Conservation (phyloP, 805 yeast genomes). For the Citeromyces nyonsensis region DNA sequence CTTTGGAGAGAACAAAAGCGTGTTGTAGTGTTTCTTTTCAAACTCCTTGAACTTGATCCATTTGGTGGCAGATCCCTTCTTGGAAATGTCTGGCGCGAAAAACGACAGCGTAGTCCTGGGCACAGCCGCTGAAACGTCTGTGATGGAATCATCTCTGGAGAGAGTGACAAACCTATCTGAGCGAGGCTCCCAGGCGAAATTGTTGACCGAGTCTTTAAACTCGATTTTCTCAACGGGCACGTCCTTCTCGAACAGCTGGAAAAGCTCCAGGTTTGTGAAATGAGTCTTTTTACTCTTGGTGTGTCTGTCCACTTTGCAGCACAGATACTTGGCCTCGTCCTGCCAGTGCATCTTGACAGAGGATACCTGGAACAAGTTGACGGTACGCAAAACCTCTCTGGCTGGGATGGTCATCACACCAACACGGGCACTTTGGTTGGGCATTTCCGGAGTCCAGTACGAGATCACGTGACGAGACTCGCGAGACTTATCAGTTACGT, state of each 20-base stretch:
- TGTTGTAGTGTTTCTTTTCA: conserved; percentile 51
- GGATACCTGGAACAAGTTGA: conserved; percentile 87
- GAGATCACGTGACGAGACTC: conserved; percentile 57
- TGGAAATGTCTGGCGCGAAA: conserved; percentile 64
- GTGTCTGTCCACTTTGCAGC: conserved; percentile 94
- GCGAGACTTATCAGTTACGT: conserved; percentile 37
- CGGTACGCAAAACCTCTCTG: conserved; percentile 72
- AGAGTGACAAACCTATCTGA: conserved; percentile 78
- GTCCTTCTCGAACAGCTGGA: conserved; percentile 75
- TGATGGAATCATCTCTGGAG: conserved; percentile 34
- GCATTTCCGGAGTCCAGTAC: conserved; percentile 90
- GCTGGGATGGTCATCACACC: conserved; percentile 79
- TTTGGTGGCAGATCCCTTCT: conserved; percentile 23
- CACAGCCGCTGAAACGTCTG: conserved; percentile 43
- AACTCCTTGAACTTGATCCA: conserved; percentile 38
- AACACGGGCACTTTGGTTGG: conserved; percentile 91
- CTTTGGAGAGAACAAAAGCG: conserved; percentile 78
- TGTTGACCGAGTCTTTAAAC: conserved; percentile 73
- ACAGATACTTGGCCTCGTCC: conserved; percentile 63
- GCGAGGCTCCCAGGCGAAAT: conserved; percentile 93
- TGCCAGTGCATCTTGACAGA: conserved; percentile 93
- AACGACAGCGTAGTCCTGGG: conserved; percentile 50
- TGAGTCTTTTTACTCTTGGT: conserved; percentile 88
- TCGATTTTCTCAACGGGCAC: conserved; percentile 93
- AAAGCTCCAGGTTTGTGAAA: conserved; percentile 84